phyloP scores from a whole-genome alignment of 139 green algal genomes.

The Coccomyxa sp. region DNA sequence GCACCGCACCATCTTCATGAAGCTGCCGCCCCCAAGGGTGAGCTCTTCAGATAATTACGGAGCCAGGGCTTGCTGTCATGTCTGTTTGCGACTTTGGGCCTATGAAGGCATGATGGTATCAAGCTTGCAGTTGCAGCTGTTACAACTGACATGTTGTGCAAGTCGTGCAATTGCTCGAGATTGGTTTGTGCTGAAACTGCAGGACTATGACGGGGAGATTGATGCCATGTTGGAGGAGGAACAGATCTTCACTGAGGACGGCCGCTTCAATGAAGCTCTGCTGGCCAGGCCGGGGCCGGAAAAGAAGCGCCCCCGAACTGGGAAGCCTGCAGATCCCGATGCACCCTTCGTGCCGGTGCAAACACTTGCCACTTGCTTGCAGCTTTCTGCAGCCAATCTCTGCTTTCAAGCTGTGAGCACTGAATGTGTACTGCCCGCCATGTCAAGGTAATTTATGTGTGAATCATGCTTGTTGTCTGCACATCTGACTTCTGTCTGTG shows the following conservation, averaged over 20 bases:
- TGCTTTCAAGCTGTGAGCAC: neutral
- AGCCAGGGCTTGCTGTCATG: neutral
- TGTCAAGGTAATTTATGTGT: no score
- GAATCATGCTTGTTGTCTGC: no score
- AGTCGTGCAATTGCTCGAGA: neutral
- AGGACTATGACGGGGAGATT: neutral
- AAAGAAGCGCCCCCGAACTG: no score
- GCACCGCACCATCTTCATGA: neutral
- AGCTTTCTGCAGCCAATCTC: neutral
- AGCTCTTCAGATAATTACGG: neutral
- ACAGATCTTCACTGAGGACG: neutral
- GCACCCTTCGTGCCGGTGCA: neutral
- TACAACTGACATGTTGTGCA: neutral
- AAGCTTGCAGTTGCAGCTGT: neutral
- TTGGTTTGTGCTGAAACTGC: neutral
- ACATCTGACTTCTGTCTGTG: no score
- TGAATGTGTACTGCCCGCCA: no score
- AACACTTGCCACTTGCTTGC: neutral
- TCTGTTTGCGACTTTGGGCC: conserved; percentile 11
- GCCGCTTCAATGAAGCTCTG: neutral
- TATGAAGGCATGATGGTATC: neutral
- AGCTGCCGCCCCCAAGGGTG: neutral
- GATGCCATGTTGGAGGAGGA: neutral
- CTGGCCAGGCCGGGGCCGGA: neutral
- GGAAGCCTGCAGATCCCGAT: neutral